Conservation (phyloP, 306 rosid genomes). For the Cyamopsis tetragonoloba region DNA sequence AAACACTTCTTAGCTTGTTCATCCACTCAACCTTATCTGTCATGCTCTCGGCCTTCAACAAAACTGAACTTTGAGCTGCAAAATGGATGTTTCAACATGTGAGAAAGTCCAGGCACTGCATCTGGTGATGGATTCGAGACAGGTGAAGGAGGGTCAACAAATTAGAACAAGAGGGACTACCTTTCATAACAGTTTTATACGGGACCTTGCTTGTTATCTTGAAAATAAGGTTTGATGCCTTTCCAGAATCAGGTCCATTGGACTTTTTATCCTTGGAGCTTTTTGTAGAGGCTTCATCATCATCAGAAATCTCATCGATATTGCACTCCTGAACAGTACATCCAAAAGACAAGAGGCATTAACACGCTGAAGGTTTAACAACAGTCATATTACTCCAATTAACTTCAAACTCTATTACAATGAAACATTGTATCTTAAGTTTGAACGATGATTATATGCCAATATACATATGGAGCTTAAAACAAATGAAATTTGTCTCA, state of each 20-base stretch:
- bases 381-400: slow-evolving; percentile 10
- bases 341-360: slow-evolving; percentile 25
- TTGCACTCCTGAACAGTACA: slow-evolving; percentile 46
- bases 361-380: background rate
- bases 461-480: background rate
- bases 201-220: slow-evolving; percentile 54
- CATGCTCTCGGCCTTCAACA: slow-evolving; percentile 55
- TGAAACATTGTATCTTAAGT: background rate
- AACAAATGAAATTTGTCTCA: background rate
- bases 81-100: slow-evolving; percentile 20
- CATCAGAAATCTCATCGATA: slow-evolving; percentile 51
- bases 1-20: slow-evolving; percentile 43
- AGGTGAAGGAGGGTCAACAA: background rate
- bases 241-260: slow-evolving; percentile 52
- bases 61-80: slow-evolving; percentile 56
- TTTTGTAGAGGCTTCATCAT: slow-evolving; percentile 45
- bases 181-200: slow-evolving; percentile 55
- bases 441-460: background rate
- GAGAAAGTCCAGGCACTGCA: slow-evolving; percentile 3
- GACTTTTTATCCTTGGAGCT: slow-evolving; percentile 57
- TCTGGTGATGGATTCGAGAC: slow-evolving; percentile 7
- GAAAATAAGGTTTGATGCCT: slow-evolving; percentile 42
- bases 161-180: slow-evolving; percentile 22
- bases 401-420: slow-evolving; percentile 11
- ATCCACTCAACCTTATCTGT: slow-evolving; percentile 60